These are phyloP conservation scores for Lasiodiplodia theobromae DNA, from an alignment of 2,329 filamentous ascomycete species.

Conservation along the genomic window DNA sequence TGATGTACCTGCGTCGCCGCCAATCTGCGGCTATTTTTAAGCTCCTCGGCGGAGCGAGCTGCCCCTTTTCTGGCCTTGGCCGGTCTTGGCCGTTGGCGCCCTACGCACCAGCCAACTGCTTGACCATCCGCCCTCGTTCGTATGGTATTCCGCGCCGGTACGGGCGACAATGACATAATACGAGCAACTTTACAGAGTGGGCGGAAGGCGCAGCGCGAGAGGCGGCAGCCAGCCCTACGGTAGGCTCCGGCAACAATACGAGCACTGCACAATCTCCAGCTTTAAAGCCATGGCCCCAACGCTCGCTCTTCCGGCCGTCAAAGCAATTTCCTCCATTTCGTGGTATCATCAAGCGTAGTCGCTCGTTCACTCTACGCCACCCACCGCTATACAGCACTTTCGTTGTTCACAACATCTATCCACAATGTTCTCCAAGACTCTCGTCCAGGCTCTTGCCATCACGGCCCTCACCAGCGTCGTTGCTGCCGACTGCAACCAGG, in stretches of 20 bases:
- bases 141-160: constrained; percentile 15
- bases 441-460: constrained; percentile 18
- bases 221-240: constrained; percentile 24
- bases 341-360: constrained; percentile 15
- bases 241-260: constrained; percentile 20
- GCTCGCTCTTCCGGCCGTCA: background rate
- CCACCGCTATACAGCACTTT: background rate
- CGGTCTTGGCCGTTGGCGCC: constrained; percentile 25
- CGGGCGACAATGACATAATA: constrained; percentile 9
- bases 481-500: constrained; percentile 3
- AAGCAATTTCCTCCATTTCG: constrained; percentile 12
- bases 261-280: constrained; percentile 22
- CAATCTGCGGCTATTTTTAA: constrained; percentile 23
- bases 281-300: constrained; percentile 25
- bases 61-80: constrained; percentile 22
- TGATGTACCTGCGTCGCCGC: constrained; percentile 22
- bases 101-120: constrained; percentile 10
- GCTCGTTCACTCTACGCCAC: constrained; percentile 16
- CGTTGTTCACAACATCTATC: background rate
- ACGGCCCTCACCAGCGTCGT: constrained; percentile 1
- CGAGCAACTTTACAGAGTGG: constrained; percentile 10
- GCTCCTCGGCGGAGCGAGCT: constrained; percentile 19
- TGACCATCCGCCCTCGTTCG: constrained; percentile 5
- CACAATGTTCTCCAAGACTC: constrained; percentile 21
- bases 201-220: background rate